Evolutionary conservation across 2,329 filamentous ascomycete genomes (phyloP).

Genomic region (Aspergillus ustus): DNA sequence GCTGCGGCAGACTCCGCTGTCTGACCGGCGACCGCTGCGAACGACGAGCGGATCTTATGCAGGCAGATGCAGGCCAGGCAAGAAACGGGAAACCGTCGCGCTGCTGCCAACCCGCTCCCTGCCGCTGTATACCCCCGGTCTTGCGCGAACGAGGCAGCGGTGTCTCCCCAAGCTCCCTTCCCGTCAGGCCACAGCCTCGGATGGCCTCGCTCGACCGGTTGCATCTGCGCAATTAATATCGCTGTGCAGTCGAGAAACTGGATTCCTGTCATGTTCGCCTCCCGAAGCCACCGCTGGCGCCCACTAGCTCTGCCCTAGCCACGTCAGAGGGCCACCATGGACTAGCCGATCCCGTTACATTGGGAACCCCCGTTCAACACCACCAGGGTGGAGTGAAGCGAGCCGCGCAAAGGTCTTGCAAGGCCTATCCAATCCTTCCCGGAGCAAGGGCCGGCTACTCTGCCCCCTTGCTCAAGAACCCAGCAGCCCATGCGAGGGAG

Average conservation of each 20-base stretch:
- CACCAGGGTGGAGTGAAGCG: background rate
- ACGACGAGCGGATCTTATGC: background rate
- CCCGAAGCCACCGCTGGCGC: background rate
- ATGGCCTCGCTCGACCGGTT: background rate
- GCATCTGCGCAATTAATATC: no score
- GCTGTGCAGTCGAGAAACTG: background rate
- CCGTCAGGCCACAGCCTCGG: background rate
- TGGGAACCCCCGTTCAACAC: background rate
- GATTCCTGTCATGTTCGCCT: background rate
- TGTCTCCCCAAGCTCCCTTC: background rate
- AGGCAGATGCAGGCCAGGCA: background rate
- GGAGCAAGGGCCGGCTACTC: background rate
- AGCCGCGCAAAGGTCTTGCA: no score
- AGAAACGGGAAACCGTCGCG: background rate
- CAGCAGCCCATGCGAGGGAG: background rate
- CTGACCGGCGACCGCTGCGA: background rate
- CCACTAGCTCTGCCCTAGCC: background rate
- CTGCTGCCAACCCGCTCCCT: background rate
- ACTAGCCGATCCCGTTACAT: background rate
- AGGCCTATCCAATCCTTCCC: background rate
- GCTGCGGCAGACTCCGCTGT: background rate
- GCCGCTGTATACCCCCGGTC: background rate
- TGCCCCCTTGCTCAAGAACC: background rate
- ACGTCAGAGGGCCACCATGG: constrained; percentile 1
- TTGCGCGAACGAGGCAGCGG: background rate